Evolutionary conservation across 805 yeast species (phyloP).

Genomic region (Wickerhamiella kazuoi): DNA sequence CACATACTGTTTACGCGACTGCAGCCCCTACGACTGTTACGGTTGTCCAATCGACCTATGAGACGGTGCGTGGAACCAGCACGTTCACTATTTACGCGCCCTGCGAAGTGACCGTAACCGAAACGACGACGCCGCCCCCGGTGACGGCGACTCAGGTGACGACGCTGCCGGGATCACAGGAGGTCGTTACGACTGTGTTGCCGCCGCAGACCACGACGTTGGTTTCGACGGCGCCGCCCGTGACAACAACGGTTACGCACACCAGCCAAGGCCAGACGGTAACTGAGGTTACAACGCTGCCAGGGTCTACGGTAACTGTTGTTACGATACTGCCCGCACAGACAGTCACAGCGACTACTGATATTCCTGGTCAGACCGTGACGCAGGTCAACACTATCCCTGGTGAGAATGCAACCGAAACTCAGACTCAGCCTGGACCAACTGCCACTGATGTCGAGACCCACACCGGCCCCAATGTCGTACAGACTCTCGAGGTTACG

Average conservation of each 20-base stretch:
- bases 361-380: background rate
- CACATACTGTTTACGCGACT: slow-evolving; percentile 1
- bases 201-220: background rate
- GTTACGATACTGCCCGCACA: background rate
- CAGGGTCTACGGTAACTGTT: background rate
- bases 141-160: background rate
- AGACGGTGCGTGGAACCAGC: slow-evolving; percentile 1
- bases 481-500: slow-evolving; percentile 1
- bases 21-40: slow-evolving; percentile 4
- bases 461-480: slow-evolving; percentile 1
- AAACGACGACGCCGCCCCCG: slow-evolving; percentile 3
- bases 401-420: background rate
- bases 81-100: slow-evolving; percentile 4
- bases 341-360: background rate
- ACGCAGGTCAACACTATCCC: background rate
- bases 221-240: background rate
- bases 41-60: slow-evolving; percentile 1
- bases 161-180: background rate
- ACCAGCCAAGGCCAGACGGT: background rate
- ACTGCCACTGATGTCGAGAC: slow-evolving; percentile 4
- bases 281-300: background rate
- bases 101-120: slow-evolving; percentile 3
- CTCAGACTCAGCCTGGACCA: background rate
- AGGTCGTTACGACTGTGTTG: background rate
- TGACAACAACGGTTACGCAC: background rate